phyloP scores from a whole-genome alignment of 73 alveolate genomes.

The Uronychia binucleata region DNA sequence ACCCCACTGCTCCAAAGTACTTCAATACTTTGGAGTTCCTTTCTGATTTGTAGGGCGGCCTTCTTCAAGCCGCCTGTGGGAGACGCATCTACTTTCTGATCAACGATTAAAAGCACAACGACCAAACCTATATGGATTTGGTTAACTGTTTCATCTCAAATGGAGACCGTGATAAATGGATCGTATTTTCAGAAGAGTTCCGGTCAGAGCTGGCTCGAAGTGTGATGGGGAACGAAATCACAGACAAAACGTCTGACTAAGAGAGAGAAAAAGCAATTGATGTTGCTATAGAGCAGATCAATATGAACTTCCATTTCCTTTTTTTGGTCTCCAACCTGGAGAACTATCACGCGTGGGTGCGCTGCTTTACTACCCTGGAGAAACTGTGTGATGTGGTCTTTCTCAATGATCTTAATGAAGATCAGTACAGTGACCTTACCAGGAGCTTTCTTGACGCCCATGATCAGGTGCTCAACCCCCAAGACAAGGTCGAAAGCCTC shows the following conservation, averaged over 20 bases:
- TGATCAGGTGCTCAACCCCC: neutral
- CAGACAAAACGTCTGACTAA: too few relatives aligned
- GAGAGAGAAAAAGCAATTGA: conserved; percentile 13
- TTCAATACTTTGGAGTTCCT: conserved; percentile 24
- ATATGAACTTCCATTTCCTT: conserved; percentile 27
- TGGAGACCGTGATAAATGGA: neutral
- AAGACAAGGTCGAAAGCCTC: neutral
- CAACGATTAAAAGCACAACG: conserved; percentile 18
- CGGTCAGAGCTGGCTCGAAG: too few relatives aligned
- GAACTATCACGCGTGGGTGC: conserved; percentile 37
- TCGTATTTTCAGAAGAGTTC: neutral
- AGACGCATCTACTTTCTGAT: conserved; percentile 3
- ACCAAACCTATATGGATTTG: conserved; percentile 26
- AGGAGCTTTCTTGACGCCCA: conserved; percentile 12
- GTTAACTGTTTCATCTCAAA: conserved; percentile 8
- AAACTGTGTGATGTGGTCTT: conserved; percentile 37
- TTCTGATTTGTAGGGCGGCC: conserved; percentile 12
- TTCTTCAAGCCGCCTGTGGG: conserved; percentile 16
- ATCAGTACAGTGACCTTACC: conserved; percentile 23
- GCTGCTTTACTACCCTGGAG: conserved; percentile 29
- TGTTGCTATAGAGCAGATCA: too few relatives aligned
- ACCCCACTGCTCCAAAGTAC: conserved; percentile 13
- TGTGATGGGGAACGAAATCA: too few relatives aligned
- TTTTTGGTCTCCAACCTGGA: conserved; percentile 3
- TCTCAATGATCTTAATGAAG: conserved; percentile 29